phyloP scores from a whole-genome alignment of 805 yeast species.

The Saturnispora gosingensis region DNA sequence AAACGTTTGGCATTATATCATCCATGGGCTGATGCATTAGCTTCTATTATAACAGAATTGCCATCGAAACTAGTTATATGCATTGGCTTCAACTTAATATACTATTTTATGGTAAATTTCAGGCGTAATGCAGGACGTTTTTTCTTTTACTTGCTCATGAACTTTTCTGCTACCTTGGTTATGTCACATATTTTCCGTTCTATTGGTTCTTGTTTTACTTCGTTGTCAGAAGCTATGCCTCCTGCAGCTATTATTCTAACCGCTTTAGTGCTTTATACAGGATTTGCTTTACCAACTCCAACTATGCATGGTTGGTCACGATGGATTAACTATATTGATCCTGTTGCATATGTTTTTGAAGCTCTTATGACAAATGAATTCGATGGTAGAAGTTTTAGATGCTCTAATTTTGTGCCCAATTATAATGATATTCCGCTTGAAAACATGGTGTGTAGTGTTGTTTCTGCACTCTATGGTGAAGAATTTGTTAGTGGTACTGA shows the following conservation, averaged over 20 bases:
- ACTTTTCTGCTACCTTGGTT: slow-evolving; percentile 34
- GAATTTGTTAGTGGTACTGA: slow-evolving; percentile 47
- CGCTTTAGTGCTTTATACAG: slow-evolving; percentile 39
- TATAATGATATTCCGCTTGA: slow-evolving; percentile 19
- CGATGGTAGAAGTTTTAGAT: slow-evolving; percentile 34
- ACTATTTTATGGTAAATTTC: slow-evolving; percentile 46
- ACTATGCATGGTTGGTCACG: slow-evolving; percentile 55
- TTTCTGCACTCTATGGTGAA: slow-evolving; percentile 52
- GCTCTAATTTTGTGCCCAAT: slow-evolving; percentile 40
- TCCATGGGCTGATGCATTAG: slow-evolving; percentile 52
- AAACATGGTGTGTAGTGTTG: slow-evolving; percentile 29
- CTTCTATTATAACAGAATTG: slow-evolving; percentile 49
- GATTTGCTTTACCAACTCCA: slow-evolving; percentile 49
- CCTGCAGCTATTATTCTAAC: slow-evolving; percentile 45
- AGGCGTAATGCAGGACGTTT: slow-evolving; percentile 45
- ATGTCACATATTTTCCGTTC: slow-evolving; percentile 50
- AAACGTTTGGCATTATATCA: slow-evolving; percentile 47
- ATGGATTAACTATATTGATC: slow-evolving; percentile 56
- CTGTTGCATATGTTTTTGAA: slow-evolving; percentile 50
- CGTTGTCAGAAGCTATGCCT: slow-evolving; percentile 47
- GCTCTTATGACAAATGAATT: slow-evolving; percentile 52
- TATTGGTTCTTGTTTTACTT: slow-evolving; percentile 39
- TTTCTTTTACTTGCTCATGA: slow-evolving; percentile 42
- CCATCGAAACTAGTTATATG: slow-evolving; percentile 39
- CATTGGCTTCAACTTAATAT: slow-evolving; percentile 38